Percentiles rank a stretch among this genome's conserved stretches.
Conservation (phyloP, 352 stramenopile species). For the Phytophthora quininea region DNA sequence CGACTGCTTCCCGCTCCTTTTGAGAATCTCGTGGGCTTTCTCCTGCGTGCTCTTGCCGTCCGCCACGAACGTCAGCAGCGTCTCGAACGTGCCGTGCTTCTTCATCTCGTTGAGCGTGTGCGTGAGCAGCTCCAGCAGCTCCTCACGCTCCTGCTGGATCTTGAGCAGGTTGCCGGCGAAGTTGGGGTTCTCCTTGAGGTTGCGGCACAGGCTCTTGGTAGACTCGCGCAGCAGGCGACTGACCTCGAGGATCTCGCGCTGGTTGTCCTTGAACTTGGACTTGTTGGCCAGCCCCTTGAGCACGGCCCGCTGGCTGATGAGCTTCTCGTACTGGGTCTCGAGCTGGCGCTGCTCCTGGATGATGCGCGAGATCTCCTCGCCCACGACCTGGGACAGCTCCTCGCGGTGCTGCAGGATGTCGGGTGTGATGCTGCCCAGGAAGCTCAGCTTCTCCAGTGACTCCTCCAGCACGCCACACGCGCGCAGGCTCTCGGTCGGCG, state of each 20-base stretch:
- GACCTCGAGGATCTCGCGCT: conserved; percentile 92
- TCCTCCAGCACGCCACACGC: conserved; percentile 89
- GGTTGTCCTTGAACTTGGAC: conserved; percentile 93
- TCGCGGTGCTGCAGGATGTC: conserved; percentile 93
- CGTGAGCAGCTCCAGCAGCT: conserved; percentile 75
- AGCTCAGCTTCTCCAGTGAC: conserved; percentile 90
- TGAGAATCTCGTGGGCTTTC: conserved; percentile 82
- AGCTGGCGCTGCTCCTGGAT: conserved; percentile 91
- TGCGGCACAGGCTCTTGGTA: conserved; percentile 92
- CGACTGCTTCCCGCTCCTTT: conserved; percentile 87
- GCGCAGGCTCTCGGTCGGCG: conserved; percentile 66
- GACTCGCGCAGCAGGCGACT: conserved; percentile 89
- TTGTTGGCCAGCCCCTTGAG: conserved; percentile 93
- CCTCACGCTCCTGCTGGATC: conserved; percentile 91
- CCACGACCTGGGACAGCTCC: conserved; percentile 92
- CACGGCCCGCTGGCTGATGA: conserved; percentile 85
- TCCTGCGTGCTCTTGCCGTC: conserved; percentile 80
- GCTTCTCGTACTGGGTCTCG: conserved; percentile 89
- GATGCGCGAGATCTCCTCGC: conserved; percentile 93
- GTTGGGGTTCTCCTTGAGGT: conserved; percentile 94
- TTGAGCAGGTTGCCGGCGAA: conserved; percentile 92
- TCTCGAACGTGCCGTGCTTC: conserved; percentile 77
- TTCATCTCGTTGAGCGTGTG: conserved; percentile 74
- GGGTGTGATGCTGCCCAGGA: conserved; percentile 90
- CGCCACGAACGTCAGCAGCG: conserved; percentile 74